Evolutionary conservation across 1,284 basidiomycete genomes (phyloP).

Genomic region (Coniferiporia weirii): DNA sequence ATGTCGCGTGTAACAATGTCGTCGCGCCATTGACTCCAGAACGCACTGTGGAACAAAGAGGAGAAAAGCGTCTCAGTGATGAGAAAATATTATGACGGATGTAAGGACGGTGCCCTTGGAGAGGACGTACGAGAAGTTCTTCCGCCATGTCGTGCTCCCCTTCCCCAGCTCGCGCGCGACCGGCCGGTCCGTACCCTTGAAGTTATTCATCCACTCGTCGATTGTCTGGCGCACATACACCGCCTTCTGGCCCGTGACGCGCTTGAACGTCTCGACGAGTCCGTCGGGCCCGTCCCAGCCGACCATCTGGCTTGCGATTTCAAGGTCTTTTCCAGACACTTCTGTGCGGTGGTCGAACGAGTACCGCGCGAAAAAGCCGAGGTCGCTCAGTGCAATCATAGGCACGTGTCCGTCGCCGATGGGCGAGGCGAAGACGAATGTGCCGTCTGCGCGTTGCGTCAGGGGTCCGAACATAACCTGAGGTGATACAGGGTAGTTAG

Average conservation of each 20-base stretch:
- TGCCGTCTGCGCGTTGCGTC: constrained; percentile 36
- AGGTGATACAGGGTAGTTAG: background rate
- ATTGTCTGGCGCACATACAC: constrained; percentile 32
- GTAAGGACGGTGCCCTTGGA: no score
- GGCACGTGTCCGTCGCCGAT: constrained; percentile 37
- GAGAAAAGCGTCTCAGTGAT: background rate
- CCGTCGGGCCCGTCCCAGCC: constrained; percentile 32
- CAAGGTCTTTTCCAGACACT: constrained; percentile 36
- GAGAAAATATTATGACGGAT: no score
- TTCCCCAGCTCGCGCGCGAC: constrained; percentile 25
- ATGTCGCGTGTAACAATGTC: constrained; percentile 39
- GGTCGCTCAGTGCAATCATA: constrained; percentile 38
- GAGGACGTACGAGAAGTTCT: constrained; percentile 32
- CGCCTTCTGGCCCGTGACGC: constrained; percentile 39
- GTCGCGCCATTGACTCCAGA: constrained; percentile 38
- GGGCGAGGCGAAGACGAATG: constrained; percentile 39
- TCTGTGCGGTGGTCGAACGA: constrained; percentile 39
- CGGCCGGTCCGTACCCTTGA: constrained; percentile 30
- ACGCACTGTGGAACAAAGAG: constrained; percentile 23
- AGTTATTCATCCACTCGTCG: constrained; percentile 37
- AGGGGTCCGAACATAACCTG: constrained; percentile 37
- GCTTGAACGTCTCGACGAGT: constrained; percentile 37
- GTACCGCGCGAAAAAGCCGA: constrained; percentile 44
- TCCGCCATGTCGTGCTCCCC: constrained; percentile 22
- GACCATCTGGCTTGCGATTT: constrained; percentile 39